A percentile compares a stretch with the other conserved stretches of the same genome.
These are phyloP conservation scores for Lactifluus echinatus DNA, from an alignment of 768 basidiomycete genomes.

Conservation along the genomic window DNA sequence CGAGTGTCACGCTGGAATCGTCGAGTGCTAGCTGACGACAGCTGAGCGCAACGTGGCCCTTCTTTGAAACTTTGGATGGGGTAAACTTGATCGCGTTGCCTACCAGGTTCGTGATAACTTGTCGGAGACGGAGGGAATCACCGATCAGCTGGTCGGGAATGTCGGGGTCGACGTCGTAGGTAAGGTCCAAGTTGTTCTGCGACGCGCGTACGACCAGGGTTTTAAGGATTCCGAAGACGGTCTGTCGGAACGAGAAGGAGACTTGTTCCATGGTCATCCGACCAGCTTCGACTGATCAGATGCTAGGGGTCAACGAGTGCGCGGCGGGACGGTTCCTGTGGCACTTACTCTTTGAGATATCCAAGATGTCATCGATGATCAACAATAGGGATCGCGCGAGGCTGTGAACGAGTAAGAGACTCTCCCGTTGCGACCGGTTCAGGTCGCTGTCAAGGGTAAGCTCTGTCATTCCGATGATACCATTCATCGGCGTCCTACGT, in stretches of 20 bases:
- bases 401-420: slow-evolving; percentile 89
- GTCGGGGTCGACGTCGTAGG: slow-evolving; percentile 90
- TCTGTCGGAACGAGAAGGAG: slow-evolving; percentile 95
- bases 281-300: slow-evolving; percentile 80
- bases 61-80: slow-evolving; percentile 62
- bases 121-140: slow-evolving; percentile 87
- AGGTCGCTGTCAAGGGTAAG: slow-evolving; percentile 94
- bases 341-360: slow-evolving; percentile 95
- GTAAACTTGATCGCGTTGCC: slow-evolving; percentile 98
- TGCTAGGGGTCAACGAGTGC: slow-evolving; percentile 12
- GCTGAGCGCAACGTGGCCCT: slow-evolving; percentile 87
- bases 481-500: slow-evolving; percentile 96
- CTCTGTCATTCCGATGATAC: slow-evolving; percentile 99
- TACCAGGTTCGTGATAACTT: slow-evolving; percentile 92
- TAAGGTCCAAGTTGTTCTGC: slow-evolving; percentile 92
- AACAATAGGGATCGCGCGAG: slow-evolving; percentile 86
- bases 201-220: slow-evolving; percentile 96
- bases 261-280: slow-evolving; percentile 99
- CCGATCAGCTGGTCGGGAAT: slow-evolving; percentile 97
- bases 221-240: slow-evolving; percentile 95
- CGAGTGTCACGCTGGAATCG: slow-evolving; percentile 78
- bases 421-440: slow-evolving; percentile 90
- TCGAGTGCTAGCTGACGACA: slow-evolving; percentile 72
- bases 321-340: background rate
- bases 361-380: slow-evolving; percentile 98